Base-by-base conservation (phyloP, 331 rosid genomes). In the Cydonia oblonga region DNA sequence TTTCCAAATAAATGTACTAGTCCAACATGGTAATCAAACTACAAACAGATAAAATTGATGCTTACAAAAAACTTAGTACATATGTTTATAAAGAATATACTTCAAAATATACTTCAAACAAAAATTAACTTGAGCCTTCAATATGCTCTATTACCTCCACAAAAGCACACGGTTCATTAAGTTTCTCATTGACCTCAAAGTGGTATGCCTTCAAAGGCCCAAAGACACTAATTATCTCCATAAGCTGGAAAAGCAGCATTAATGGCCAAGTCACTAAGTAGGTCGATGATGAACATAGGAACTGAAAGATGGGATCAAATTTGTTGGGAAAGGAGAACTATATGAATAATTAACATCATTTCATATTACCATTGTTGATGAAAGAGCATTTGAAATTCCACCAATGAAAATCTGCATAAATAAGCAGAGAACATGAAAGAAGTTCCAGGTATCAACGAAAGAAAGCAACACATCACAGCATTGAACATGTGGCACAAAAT, bases 141-240 rank as follows among this genome's bases (percentile, higher is more conserved):
- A 57, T 66, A 71, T 66, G 79, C 68, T 63, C 19, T 46, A 80
- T 65, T 81, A 95, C 99, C 99, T 95, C 97, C 7, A 95, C 76
- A 82, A 95, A 91, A 77, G 93, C 99, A 74, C 85, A 78, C 25
- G 86, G 80, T 78, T 73, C 84, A 78, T 78, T 68, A 25, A 79
- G 73, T 70, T 86, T 77, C 53, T 72, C 68, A 23, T 75, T 68
- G 33, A 79, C 74, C 79, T 81, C 93, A 83, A 95, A 89, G 81
- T 81, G 93, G 83, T 80, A 95, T 32, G 97, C 90, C 88, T 88
- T 95, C 83, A 95, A 71, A 76, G 85, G 81, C 82, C 99, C 99
- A 88, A 95, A 95, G 42, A 86, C 90, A 80, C 89, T 80, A 54
- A 85, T 84, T 68, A 95, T 84, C 84, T 95, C 96, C 87, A 85